Evolutionary conservation across 1,284 basidiomycete species (phyloP), one percentile per base, ranked within the genome.

Genomic region (Malassezia obtusa): DNA sequence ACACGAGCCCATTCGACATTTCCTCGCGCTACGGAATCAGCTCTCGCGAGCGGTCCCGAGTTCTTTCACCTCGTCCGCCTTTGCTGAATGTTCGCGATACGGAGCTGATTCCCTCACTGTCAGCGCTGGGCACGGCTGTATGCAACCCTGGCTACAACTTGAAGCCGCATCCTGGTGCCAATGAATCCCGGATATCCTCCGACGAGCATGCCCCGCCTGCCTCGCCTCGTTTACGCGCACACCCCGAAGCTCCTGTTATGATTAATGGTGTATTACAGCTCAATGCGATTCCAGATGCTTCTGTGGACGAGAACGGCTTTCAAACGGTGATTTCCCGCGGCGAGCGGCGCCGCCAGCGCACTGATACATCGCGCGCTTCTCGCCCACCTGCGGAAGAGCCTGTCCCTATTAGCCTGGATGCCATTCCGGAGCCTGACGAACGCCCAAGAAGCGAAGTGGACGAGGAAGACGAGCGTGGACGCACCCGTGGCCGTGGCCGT

Each of bases 321-420:
- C 58, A 52, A 5, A 45, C 53, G 0, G 62, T 66, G 14, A 44
- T 30, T 4, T 38, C 60, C 2, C 57, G 60, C 9, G 49, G 51
- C 19, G 47, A 52, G 12, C 53, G 54, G 3, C 52, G 55, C 12
- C 61, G 57, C 0, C 53, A 53, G 14, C 43, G 43, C 31, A 31
- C 24, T 11, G 24, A 33, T 3, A 28, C 17, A 3, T 54, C 58
- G 0, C 41, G 52, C 19, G 62, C 58, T 25, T 52, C 58, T 21
- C 52, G 68, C 12, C 67, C 67, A 10, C 64, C 60, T 17, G 68
- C 58, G 4, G 66, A 65, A 14, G 62, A 64, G 22, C 68, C 61
- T 1, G 63, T 63, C 2, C 64, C 65, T 1, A 45, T 55, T 1
- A 55, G 55, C 19, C 62, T 54, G 15, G 62, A 59, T 22, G 64